Evolutionary conservation across 2,329 filamentous ascomycete species (phyloP).

Genomic region (Aureobasidium sp.): DNA sequence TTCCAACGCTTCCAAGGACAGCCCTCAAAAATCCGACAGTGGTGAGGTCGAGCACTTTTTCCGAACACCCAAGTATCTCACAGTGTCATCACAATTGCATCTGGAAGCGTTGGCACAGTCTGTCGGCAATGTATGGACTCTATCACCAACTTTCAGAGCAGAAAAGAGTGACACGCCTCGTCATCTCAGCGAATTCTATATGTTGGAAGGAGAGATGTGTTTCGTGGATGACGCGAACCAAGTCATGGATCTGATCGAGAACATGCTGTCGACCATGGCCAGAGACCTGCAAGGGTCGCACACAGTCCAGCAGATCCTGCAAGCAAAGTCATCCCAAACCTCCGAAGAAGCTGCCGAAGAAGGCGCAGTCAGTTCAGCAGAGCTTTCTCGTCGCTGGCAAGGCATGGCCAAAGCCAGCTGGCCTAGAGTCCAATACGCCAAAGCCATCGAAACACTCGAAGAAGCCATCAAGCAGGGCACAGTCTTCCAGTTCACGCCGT

Average conservation of each 20-base stretch:
- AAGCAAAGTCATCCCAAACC: slow-evolving; percentile 26
- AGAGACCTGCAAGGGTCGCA: slow-evolving; percentile 25
- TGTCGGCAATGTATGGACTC: slow-evolving; percentile 83
- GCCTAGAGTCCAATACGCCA: slow-evolving; percentile 75
- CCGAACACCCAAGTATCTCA: slow-evolving; percentile 81
- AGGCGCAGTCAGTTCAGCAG: slow-evolving; percentile 37
- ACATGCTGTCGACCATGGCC: slow-evolving; percentile 59
- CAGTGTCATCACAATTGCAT: slow-evolving; percentile 90
- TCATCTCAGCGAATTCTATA: slow-evolving; percentile 96
- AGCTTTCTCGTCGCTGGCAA: slow-evolving; percentile 64
- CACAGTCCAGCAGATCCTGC: slow-evolving; percentile 40
- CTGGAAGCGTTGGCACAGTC: slow-evolving; percentile 86
- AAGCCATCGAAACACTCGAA: slow-evolving; percentile 65
- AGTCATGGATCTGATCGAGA: slow-evolving; percentile 75
- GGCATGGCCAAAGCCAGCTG: slow-evolving; percentile 65
- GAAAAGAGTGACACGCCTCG: slow-evolving; percentile 89
- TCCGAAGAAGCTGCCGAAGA: slow-evolving; percentile 30
- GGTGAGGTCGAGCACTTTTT: slow-evolving; percentile 58
- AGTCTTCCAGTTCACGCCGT: slow-evolving; percentile 60
- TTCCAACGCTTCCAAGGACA: slow-evolving; percentile 22
- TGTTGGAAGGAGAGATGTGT: slow-evolving; percentile 87
- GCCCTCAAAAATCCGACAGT: slow-evolving; percentile 30
- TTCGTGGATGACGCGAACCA: slow-evolving; percentile 64
- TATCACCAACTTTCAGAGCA: slow-evolving; percentile 89
- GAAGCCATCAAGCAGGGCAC: slow-evolving; percentile 36